Base-by-base conservation (phyloP, 768 basidiomycete species). In the Russula compacta region DNA sequence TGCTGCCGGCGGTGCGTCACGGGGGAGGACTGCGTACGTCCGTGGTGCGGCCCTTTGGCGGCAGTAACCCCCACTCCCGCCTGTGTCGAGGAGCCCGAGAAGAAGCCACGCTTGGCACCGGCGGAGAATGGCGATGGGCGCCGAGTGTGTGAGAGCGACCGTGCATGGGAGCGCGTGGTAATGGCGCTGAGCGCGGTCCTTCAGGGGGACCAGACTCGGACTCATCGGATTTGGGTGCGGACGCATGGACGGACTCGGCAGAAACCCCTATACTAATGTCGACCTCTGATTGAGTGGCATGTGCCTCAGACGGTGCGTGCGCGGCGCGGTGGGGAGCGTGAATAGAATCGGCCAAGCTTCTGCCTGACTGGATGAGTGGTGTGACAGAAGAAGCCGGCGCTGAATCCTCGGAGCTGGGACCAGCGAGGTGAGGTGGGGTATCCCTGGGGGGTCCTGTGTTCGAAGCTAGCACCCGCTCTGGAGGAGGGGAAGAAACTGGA, bases 21-120 rank as follows among this genome's bases (percentile, higher is more conserved):
- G 2, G 85, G 84, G 8, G 86, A 79, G 0, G 88, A 89, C 64
- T 85, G 86, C 46, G 83, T 86, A 43, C 87, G 82, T 6, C 77
- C 68, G 67, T 84, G 82, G 56, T 81, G 73, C 12, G 21, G 14
- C 6, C 50, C 60, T 21, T 56, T 61, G 4, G 40, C 14, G 0
- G 69, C 68, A 29, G 71, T 70, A 64, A 71, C 66, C 47, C 72
- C 69, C n/a, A n/a, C n/a, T n/a, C n/a, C n/a, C 60, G 69, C 71
- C 49, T 79, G 76, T 2, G 80, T 77, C 54, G 78, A 72, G 49
- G 75, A 70, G 52, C 81, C 77, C 50, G 60, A 57, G 24, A 39
- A 46, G 68, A 65, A 70, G 57, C 50, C 66, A 65, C 59, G 71
- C 56, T 56, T 58, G 6, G 52, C 39, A 35, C 61, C 58, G 12